These are phyloP conservation scores for Pestalotiopsis sp. DNA, from an alignment of 2,329 filamentous ascomycete species.

Conservation along the genomic window DNA sequence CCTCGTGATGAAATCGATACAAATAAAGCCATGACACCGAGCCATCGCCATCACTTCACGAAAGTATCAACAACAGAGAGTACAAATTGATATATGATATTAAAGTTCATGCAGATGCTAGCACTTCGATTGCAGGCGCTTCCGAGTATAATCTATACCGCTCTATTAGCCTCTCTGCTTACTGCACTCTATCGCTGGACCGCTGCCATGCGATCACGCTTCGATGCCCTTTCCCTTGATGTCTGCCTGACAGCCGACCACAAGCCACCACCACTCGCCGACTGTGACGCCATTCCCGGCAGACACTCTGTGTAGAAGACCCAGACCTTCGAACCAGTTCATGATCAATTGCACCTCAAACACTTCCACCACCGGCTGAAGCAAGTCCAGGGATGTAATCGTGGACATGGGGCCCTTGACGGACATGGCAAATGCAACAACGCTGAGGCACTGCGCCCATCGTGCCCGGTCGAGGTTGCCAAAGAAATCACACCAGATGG, in stretches of 20 bases:
- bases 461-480: conserved; percentile 58
- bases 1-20: too few relatives aligned
- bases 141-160: too few relatives aligned
- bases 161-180: too few relatives aligned
- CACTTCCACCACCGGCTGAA: conserved; percentile 61
- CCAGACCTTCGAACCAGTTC: conserved; percentile 59
- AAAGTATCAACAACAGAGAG: too few relatives aligned
- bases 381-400: conserved; percentile 54
- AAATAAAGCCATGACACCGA: too few relatives aligned
- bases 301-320: conserved; percentile 49
- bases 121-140: too few relatives aligned
- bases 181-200: too few relatives aligned
- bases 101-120: too few relatives aligned
- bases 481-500: conserved; percentile 75
- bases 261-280: conserved; percentile 71
- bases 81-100: too few relatives aligned
- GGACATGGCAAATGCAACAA: conserved; percentile 65
- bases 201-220: neutral
- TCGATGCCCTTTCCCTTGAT: conserved; percentile 17
- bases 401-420: conserved; percentile 62
- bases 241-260: conserved; percentile 43
- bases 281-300: conserved; percentile 46
- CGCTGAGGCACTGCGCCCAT: conserved; percentile 67
- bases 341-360: conserved; percentile 65
- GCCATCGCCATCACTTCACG: too few relatives aligned